Percentiles rank a stretch among this genome's conserved stretches.
Conservation (phyloP, 2,329 filamentous ascomycete genomes). For the Cordyceps cateniannulata region DNA sequence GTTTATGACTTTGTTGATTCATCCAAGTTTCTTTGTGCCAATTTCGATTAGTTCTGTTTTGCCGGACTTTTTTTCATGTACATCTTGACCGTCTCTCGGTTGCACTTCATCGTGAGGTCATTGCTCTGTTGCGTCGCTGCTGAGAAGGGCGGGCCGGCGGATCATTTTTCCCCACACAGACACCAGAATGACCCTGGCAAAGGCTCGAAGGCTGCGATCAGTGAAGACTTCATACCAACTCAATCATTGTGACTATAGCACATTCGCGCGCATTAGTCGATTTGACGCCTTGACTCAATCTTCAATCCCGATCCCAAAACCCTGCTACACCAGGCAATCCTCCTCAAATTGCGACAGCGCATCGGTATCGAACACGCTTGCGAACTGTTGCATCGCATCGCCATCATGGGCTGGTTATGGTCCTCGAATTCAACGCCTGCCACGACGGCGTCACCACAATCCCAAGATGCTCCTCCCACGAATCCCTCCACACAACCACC, state of each 20-base stretch:
- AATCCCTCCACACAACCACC: constrained; percentile 15
- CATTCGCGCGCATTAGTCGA: not conserved
- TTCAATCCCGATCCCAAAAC: too few species aligned
- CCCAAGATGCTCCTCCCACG: constrained; percentile 19
- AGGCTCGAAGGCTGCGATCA: too few species aligned
- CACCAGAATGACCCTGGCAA: not conserved
- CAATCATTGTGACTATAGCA: not conserved
- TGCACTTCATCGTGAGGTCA: constrained; percentile 5
- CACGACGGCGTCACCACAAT: constrained; percentile 14
- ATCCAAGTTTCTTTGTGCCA: too few species aligned
- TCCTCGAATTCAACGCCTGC: constrained; percentile 28
- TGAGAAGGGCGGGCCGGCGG: constrained; percentile 3
- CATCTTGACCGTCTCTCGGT: too few species aligned
- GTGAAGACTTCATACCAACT: too few species aligned
- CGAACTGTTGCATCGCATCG: not conserved
- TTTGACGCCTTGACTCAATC: not conserved
- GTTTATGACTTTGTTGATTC: too few species aligned
- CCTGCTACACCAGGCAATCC: not conserved
- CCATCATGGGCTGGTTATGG: constrained; percentile 59
- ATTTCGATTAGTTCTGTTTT: too few species aligned
- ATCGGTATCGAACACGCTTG: not conserved
- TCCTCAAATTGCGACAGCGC: not conserved
- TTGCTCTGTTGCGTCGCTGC: not conserved
- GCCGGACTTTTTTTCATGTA: too few species aligned
- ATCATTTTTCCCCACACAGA: constrained; percentile 9